phyloP scores from a whole-genome alignment of 768 basidiomycete genomes.

The Trametopsis cervina region DNA sequence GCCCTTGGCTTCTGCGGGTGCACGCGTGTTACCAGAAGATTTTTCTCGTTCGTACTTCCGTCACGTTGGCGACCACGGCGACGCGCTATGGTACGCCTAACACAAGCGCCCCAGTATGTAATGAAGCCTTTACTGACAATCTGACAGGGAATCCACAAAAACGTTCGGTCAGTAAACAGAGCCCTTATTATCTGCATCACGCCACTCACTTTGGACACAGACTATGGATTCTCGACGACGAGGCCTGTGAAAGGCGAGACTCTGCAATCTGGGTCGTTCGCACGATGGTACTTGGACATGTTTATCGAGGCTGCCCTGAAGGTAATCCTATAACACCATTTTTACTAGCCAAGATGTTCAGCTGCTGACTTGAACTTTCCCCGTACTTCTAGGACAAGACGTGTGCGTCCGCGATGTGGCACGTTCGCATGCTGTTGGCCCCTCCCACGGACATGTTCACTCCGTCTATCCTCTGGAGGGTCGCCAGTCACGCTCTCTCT shows the following conservation, averaged over 20 bases:
- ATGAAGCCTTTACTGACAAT: background rate
- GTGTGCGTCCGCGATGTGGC: conserved; percentile 13
- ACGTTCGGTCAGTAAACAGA: conserved; percentile 10
- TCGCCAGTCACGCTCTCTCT: conserved; percentile 1
- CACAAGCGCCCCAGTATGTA: background rate
- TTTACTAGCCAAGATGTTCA: background rate
- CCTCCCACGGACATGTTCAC: conserved; percentile 12
- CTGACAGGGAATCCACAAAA: conserved; percentile 11
- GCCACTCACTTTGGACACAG: too few species aligned
- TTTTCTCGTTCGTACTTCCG: conserved; percentile 7
- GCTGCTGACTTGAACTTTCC: background rate
- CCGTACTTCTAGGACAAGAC: conserved; percentile 5
- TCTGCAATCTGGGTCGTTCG: conserved; percentile 7
- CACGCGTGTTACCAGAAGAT: conserved; percentile 1
- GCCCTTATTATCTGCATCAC: too few species aligned
- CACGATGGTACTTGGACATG: conserved; percentile 11
- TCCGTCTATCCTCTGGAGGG: conserved; percentile 4
- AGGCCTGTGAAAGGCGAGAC: conserved; percentile 9
- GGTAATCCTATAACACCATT: background rate
- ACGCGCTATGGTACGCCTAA: conserved; percentile 8
- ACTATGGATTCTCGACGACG: conserved; percentile 13
- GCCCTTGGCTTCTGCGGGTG: background rate
- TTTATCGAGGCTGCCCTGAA: conserved; percentile 13
- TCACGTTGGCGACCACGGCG: conserved; percentile 8
- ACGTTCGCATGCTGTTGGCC: conserved; percentile 11